These are phyloP conservation scores for Tuber aestivum DNA, from an alignment of 495 filamentous ascomycete genomes.

Conservation along the genomic window DNA sequence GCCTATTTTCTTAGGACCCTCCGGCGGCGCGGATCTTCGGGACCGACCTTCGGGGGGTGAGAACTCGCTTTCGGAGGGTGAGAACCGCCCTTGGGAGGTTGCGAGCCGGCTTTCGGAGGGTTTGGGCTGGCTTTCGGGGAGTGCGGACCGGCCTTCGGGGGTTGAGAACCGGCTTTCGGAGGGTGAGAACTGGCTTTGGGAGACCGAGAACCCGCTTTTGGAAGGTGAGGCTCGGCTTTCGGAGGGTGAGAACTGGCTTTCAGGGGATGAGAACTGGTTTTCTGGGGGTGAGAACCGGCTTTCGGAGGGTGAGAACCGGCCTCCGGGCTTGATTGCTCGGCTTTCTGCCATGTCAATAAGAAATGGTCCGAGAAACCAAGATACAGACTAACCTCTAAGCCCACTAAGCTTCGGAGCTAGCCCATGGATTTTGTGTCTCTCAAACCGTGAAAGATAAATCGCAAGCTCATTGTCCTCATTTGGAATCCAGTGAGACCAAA, in stretches of 20 bases:
- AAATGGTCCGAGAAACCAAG: not conserved
- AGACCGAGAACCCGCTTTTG: not conserved
- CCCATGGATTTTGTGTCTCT: not conserved
- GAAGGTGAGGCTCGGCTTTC: not conserved
- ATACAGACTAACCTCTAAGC: not conserved
- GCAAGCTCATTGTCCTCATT: not conserved
- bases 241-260: not conserved
- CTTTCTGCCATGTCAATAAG: constrained; percentile 2
- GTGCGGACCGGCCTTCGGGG: not conserved
- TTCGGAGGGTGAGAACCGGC: not conserved
- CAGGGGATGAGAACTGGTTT: not conserved
- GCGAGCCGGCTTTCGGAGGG: not conserved
- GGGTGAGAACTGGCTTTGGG: not conserved
- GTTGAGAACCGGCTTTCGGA: not conserved
- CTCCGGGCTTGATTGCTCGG: not conserved
- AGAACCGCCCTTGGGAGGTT: not conserved
- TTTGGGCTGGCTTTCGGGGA: not conserved
- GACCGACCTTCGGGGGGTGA: not conserved
- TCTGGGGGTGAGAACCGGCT: not conserved
- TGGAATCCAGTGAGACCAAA: not conserved
- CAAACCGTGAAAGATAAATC: not conserved
- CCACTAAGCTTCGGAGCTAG: not conserved
- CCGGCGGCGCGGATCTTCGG: not conserved
- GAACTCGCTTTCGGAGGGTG: not conserved
- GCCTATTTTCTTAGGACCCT: not conserved